A percentile compares a stretch with the other conserved stretches of the same genome.
Evolutionary conservation across 1,284 basidiomycete species (phyloP).

Genomic region (Omphalotus olearius): DNA sequence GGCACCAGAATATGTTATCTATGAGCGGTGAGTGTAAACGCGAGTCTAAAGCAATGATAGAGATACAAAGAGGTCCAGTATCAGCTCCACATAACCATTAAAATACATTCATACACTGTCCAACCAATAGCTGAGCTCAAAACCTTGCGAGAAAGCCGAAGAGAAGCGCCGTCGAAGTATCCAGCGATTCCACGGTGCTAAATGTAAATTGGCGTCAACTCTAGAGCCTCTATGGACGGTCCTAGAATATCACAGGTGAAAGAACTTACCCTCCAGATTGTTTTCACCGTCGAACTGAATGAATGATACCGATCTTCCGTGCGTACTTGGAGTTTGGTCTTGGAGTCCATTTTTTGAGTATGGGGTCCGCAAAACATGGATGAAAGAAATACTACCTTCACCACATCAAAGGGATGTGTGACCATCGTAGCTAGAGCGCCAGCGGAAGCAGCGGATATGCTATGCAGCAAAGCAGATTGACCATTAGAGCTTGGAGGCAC

Average conservation of each 20-base stretch:
- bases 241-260: neutral
- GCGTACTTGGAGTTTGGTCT: conserved; percentile 90
- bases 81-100: conserved; percentile 53
- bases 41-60: too few species aligned
- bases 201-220: conserved; percentile 7
- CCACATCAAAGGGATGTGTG: conserved; percentile 89
- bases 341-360: conserved; percentile 11
- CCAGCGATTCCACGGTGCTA: conserved; percentile 76
- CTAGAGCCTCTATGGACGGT: neutral
- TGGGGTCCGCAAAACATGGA: neutral
- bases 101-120: conserved; percentile 85
- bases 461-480: conserved; percentile 41
- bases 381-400: conserved; percentile 56
- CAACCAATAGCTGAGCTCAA: conserved; percentile 90
- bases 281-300: conserved; percentile 56
- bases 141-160: conserved; percentile 85
- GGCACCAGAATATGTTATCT: too few species aligned
- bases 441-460: conserved; percentile 67
- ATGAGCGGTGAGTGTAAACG: too few species aligned
- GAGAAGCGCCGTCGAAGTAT: conserved; percentile 82
- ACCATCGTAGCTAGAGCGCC: conserved; percentile 77
- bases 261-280: conserved; percentile 63
- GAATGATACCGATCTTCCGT: conserved; percentile 69
- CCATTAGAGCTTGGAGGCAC: conserved; percentile 7
- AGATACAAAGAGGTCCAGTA: neutral